Evolutionary conservation across 805 yeast species (phyloP).

Genomic region (Maudiozyma barnettii): DNA sequence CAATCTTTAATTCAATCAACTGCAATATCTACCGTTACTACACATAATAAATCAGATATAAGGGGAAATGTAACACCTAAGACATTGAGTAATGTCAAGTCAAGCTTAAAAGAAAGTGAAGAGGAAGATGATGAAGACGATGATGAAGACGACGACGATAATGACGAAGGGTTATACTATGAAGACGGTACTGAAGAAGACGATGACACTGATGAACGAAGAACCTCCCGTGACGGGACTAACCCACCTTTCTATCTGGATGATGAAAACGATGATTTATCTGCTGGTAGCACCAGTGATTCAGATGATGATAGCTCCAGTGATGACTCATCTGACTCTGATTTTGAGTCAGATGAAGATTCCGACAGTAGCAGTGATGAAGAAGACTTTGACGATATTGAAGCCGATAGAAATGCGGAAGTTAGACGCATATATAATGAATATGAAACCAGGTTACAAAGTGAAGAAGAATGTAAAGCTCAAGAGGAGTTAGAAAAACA

Average conservation of each 20-base stretch:
- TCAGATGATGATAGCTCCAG: conserved; percentile 10
- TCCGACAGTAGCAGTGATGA: conserved; percentile 13
- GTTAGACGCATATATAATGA: conserved; percentile 30
- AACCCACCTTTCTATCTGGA: too few species aligned
- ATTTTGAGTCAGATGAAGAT: conserved; percentile 13
- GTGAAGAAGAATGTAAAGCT: conserved; percentile 37
- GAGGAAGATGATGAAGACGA: conserved; percentile 4
- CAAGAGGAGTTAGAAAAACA: conserved; percentile 49
- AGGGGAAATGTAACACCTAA: not conserved
- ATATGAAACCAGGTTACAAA: conserved; percentile 30
- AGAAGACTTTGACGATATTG: conserved; percentile 19
- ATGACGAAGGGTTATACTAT: conserved; percentile 28
- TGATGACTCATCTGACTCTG: conserved; percentile 10
- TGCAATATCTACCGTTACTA: too few species aligned
- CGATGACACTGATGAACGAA: conserved; percentile 25
- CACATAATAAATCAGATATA: not conserved
- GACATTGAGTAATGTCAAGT: not conserved
- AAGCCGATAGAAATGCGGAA: conserved; percentile 27
- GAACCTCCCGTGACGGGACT: not conserved
- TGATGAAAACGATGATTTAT: too few species aligned
- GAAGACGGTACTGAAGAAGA: conserved; percentile 11
- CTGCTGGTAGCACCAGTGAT: conserved; percentile 13
- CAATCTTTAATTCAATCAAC: not conserved
- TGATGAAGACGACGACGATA: conserved; percentile 12
- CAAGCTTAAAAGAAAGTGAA: conserved; percentile 3